phyloP scores from a whole-genome alignment of 2,329 filamentous ascomycete genomes.

The Venturiaceae sp. region DNA sequence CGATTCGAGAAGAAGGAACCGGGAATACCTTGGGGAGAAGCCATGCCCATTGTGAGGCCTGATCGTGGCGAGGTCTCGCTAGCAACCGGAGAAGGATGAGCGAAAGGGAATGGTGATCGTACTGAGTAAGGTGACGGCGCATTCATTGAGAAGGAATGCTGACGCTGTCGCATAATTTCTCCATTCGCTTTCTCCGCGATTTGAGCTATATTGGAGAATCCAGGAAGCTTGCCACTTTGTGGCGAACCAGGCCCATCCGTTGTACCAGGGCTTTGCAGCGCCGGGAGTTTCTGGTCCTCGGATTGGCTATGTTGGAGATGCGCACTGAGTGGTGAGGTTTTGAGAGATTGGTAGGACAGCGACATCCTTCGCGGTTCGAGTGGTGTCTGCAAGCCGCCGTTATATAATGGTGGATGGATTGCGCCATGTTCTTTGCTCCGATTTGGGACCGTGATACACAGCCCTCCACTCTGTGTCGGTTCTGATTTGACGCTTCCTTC shows the following conservation, averaged over 20 bases:
- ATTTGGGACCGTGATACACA: neutral
- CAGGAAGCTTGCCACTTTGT: conserved; percentile 1
- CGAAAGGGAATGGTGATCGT: conserved; percentile 18
- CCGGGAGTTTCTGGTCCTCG: conserved; percentile 22
- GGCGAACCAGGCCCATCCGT: conserved; percentile 11
- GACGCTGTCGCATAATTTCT: neutral
- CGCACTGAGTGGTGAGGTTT: neutral
- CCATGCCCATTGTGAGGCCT: conserved; percentile 14
- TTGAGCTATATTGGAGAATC: conserved; percentile 1
- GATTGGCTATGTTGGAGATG: neutral
- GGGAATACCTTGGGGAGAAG: conserved; percentile 18
- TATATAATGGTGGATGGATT: neutral
- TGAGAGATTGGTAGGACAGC: neutral
- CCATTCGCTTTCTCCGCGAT: conserved; percentile 6
- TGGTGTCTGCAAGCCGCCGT: neutral
- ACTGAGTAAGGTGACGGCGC: neutral
- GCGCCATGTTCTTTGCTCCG: neutral
- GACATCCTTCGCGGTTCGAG: neutral
- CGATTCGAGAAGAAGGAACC: neutral
- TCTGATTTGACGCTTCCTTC: neutral
- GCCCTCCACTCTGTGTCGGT: neutral
- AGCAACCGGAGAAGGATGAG: conserved; percentile 25
- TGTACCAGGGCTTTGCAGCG: conserved; percentile 22
- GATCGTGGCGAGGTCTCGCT: conserved; percentile 16
- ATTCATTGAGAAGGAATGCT: neutral